phyloP scores from a whole-genome alignment of 768 basidiomycete species.

The Podaxis sp. region DNA sequence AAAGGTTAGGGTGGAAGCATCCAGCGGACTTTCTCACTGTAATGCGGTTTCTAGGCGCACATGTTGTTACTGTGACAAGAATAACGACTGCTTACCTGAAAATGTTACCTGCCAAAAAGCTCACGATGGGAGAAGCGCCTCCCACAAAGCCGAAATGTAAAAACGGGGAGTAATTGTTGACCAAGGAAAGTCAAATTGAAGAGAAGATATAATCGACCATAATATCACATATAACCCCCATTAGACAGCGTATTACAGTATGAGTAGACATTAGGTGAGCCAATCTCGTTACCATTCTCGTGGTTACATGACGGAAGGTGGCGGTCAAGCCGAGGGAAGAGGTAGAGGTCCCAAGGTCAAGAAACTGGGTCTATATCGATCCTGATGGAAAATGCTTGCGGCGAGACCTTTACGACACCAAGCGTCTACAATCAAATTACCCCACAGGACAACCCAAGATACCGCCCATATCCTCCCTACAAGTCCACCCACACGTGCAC shows the following conservation, averaged over 20 bases:
- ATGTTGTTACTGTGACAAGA: background rate
- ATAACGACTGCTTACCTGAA: background rate
- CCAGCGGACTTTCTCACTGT: background rate
- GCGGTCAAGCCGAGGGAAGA: constrained; percentile 8
- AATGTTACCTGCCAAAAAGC: background rate
- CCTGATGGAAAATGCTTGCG: constrained; percentile 38
- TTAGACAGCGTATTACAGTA: background rate
- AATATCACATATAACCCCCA: background rate
- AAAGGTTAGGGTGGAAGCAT: background rate
- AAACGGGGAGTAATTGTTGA: background rate
- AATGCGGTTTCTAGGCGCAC: background rate
- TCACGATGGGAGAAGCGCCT: background rate
- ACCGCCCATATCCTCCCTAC: constrained; percentile 53
- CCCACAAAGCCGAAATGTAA: background rate
- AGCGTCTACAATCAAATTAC: constrained; percentile 48
- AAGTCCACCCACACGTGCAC: constrained; percentile 47
- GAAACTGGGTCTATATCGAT: constrained; percentile 32
- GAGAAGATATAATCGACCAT: too few species aligned
- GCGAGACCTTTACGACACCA: constrained; percentile 44
- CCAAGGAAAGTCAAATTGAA: background rate
- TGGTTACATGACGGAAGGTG: background rate
- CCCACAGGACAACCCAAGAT: constrained; percentile 48
- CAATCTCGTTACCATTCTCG: background rate
- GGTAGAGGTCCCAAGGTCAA: constrained; percentile 24
- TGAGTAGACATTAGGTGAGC: background rate